phyloP scores from a whole-genome alignment of 2,329 filamentous ascomycete genomes.

The Xylariaceae sp. region DNA sequence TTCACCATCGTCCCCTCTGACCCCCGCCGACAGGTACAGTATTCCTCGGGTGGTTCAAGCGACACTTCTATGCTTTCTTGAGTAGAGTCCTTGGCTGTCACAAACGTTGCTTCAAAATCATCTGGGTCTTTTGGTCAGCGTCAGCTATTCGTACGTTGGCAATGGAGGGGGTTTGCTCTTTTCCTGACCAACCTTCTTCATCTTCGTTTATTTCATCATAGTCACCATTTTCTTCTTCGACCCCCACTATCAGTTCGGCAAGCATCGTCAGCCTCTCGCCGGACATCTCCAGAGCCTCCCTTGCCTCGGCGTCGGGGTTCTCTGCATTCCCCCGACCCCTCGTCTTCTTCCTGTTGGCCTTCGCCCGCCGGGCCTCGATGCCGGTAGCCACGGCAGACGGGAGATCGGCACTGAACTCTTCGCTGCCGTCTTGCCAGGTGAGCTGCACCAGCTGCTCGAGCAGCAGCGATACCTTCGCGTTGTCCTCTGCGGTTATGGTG shows the following conservation, averaged over 20 bases:
- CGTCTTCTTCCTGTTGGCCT: slow-evolving; percentile 33
- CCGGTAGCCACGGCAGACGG: slow-evolving; percentile 35
- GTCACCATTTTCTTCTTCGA: slow-evolving; percentile 11
- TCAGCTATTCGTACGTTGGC: neutral
- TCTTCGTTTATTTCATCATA: slow-evolving; percentile 5
- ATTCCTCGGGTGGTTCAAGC: neutral
- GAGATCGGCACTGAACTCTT: slow-evolving; percentile 30
- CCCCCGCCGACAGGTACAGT: slow-evolving; percentile 7
- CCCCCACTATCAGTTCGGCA: slow-evolving; percentile 26
- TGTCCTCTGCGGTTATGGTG: slow-evolving; percentile 53
- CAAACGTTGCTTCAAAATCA: slow-evolving; percentile 10
- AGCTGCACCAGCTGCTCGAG: slow-evolving; percentile 58
- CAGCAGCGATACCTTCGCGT: slow-evolving; percentile 63
- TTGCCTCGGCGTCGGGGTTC: slow-evolving; percentile 33
- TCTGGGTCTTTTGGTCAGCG: slow-evolving; percentile 1
- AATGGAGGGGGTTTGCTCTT: too few species aligned
- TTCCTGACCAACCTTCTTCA: neutral
- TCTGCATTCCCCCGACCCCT: slow-evolving; percentile 17
- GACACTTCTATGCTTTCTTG: slow-evolving; percentile 3
- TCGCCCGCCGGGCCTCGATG: slow-evolving; percentile 40
- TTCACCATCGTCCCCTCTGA: slow-evolving; percentile 10
- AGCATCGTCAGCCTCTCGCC: slow-evolving; percentile 34
- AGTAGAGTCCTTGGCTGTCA: slow-evolving; percentile 8
- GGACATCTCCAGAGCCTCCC: slow-evolving; percentile 36
- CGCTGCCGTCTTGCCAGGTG: slow-evolving; percentile 30